Evolutionary conservation across 2,329 filamentous ascomycete genomes (phyloP), one percentile per base, ranked within the genome.

Genomic region (Neospermospora avenae): DNA sequence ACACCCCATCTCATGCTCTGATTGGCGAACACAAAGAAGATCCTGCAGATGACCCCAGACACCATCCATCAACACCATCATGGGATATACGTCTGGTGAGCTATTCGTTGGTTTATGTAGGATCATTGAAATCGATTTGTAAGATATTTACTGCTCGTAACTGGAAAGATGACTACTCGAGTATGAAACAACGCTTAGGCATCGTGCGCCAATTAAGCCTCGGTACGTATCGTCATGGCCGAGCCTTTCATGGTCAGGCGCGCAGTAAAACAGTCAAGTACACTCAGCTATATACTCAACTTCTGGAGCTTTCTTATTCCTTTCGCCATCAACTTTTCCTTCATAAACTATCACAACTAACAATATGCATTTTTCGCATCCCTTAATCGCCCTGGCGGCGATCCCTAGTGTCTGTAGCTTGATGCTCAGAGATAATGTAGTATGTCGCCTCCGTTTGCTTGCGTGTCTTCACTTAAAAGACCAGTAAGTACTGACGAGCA

Each of bases 391-490:
- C 24, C 25, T 55, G 51, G 44, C 58, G 25, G 34, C 39, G 46
- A 22, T 60, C 22, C 53, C 49, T 49, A 25, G 44, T 18, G 39
- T 24, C 24, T 20, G 52, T 44, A 24, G 41, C 20, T 56, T 60
- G 28, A 18, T 60, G 5, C 53, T 25, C n/a, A 53, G 39, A 60
- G 57, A 59, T 16, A 52, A 53, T 37, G 42, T 53, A 18, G 57
- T 59, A 41, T 37, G 57, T 55, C 22, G 10, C n/a, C n/a, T 4
- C 39, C 6, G 28, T 3, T 31, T 31, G 11, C 16, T 20, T 18
- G 24, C 46, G 39, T 52, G 53, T 28, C 34, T 10, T 35, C 31
- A 14, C 37, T 11, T 28, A 25, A 11, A 14, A 5, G n/a, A 3
- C 20, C 8, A 3, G 2, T 49, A 31, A 18, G 10, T 39, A 35